Evolutionary conservation across 2,329 filamentous ascomycete species (phyloP).

Genomic region (Cryphonectria carpinicola): DNA sequence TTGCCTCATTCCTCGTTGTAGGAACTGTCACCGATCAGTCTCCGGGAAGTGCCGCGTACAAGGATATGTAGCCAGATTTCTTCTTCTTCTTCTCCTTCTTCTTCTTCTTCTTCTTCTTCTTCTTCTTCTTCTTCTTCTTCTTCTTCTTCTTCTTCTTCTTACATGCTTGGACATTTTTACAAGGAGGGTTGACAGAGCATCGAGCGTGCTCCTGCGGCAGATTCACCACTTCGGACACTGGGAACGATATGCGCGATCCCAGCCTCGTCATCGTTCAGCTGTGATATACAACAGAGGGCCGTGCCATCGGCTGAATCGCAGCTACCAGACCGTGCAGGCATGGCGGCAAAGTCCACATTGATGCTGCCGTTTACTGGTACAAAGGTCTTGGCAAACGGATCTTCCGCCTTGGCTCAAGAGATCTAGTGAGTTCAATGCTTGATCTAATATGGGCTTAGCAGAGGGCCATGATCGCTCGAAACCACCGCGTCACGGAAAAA

Average conservation of each 20-base stretch:
- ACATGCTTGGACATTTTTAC: neutral
- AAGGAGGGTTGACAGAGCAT: neutral
- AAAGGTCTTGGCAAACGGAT: neutral
- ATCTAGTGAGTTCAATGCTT: neutral
- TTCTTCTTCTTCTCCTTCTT: neutral
- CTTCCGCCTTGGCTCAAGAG: neutral
- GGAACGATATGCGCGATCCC: neutral
- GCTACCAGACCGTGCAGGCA: neutral
- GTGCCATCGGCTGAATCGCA: neutral
- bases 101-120: too few relatives aligned
- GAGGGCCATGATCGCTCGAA: neutral
- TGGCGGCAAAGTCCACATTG: neutral
- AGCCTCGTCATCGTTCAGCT: neutral
- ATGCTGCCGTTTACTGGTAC: neutral
- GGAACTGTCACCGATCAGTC: conserved; percentile 1
- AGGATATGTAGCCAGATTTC: neutral
- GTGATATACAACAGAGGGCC: neutral
- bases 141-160: too few relatives aligned
- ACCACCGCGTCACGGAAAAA: neutral
- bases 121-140: neutral
- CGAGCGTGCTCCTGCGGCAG: neutral
- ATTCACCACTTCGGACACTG: neutral
- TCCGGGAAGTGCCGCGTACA: neutral
- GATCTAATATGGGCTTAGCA: neutral
- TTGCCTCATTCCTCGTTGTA: neutral